Evolutionary conservation across 371 early-diverging fungal genomes (phyloP), one percentile per base, ranked within the genome.

Genomic region (Capillidium heterosporum): DNA sequence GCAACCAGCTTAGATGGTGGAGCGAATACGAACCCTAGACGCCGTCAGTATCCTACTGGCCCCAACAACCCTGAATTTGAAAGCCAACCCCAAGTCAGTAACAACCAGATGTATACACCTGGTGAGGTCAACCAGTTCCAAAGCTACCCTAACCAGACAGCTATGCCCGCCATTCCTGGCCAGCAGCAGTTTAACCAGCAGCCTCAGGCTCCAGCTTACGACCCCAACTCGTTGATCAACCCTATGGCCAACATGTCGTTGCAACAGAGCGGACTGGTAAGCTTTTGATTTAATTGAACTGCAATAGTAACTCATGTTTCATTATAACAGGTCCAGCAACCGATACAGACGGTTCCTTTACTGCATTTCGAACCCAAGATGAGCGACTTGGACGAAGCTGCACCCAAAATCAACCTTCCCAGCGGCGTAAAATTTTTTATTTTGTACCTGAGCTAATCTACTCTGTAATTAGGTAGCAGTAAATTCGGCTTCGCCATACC

Each of bases 361-460:
- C 69, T 78, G 54, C 73, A 76, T 44, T 61, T 68, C 41, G 72
- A 74, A 40, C 78, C 81, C 5, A 71, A 71, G 7, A 74, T 85
- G 62, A 63, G 67, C 31, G 76, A 73, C 57, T 58, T 81, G 27
- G 61, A 67, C 39, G 64, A 64, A n/a, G 71, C 68, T n/a, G 73
- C 74, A 27, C 81, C 81, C 15, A 29, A 70, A 19, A 70, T 75
- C 32, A 69, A 67, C 48, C 60, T 84, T 49, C 82, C 85, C 28
- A 76, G 73, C 19, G 70, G 72, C 57, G 76, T 75, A 68, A 65
- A 59, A 57, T 21, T 44, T 29, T 28, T 47, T 44, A 48, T 23
- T 39, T 42, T 29, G 8, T 29, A n/a, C 8, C 35, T 46, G 3
- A 39, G 40, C 41, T 35, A 53, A 23, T 27, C 3, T 17, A 57